A percentile compares a stretch with the other conserved stretches of the same genome.
These are phyloP conservation scores for Pezicula radicicola DNA, from an alignment of 2,329 filamentous ascomycete genomes.

Conservation along the genomic window DNA sequence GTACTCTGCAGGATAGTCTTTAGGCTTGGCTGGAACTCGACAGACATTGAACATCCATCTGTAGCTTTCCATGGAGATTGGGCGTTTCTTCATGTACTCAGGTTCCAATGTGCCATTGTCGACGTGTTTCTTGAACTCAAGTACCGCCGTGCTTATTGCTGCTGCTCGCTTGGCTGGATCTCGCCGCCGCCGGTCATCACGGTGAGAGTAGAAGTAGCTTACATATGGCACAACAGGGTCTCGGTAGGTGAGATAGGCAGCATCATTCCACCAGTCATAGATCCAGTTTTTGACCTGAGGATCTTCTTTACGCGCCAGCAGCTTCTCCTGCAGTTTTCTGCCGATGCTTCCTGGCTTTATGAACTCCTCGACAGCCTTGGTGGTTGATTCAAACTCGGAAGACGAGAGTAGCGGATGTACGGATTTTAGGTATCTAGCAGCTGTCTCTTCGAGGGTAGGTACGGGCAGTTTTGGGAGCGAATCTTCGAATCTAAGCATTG, in stretches of 20 bases:
- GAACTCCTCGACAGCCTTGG: constrained; percentile 85
- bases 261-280: constrained; percentile 97
- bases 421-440: constrained; percentile 75
- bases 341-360: constrained; percentile 82
- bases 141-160: constrained; percentile 77
- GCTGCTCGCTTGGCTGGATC: constrained; percentile 92
- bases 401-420: constrained; percentile 71
- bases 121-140: constrained; percentile 95
- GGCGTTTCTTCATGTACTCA: constrained; percentile 97
- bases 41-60: constrained; percentile 98
- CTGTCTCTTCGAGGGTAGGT: constrained; percentile 78
- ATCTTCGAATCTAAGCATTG: constrained; percentile 82
- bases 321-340: constrained; percentile 80
- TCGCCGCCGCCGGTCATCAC: constrained; percentile 83
- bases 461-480: constrained; percentile 79
- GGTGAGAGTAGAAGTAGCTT: constrained; percentile 98
- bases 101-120: constrained; percentile 82
- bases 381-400: constrained; percentile 67
- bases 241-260: constrained; percentile 87
- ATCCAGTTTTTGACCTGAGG: constrained; percentile 90
- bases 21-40: constrained; percentile 77
- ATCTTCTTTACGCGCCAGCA: constrained; percentile 75
- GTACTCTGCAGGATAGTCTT: constrained; percentile 83
- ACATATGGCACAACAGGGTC: constrained; percentile 97
- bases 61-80: constrained; percentile 98